Evolutionary conservation across 345 rosid species (phyloP).

Genomic region (Carallia pectinifolia): DNA sequence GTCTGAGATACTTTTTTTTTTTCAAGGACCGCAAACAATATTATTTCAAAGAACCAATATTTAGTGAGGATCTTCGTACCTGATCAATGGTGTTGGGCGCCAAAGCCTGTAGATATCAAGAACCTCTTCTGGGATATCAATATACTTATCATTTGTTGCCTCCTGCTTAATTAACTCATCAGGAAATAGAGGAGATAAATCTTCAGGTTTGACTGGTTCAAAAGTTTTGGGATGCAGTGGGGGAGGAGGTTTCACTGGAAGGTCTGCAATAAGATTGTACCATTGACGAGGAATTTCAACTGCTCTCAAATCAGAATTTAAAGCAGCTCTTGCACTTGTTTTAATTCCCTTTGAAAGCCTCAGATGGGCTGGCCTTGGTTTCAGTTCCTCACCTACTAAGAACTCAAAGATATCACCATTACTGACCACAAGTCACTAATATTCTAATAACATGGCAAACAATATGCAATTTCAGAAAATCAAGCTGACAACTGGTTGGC

Average conservation of each 20-base stretch:
- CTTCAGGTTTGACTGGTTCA: slow-evolving; percentile 68
- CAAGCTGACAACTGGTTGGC: neutral
- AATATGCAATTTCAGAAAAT: neutral
- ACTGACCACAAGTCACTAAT: neutral
- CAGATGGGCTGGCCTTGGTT: slow-evolving; percentile 21
- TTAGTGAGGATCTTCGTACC: slow-evolving; percentile 34
- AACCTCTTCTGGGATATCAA: slow-evolving; percentile 88
- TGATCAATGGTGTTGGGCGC: slow-evolving; percentile 94
- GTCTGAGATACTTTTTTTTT: neutral
- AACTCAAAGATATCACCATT: neutral
- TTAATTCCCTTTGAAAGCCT: slow-evolving; percentile 40
- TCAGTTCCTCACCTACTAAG: slow-evolving; percentile 26
- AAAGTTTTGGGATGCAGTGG: slow-evolving; percentile 73
- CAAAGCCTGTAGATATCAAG: slow-evolving; percentile 75
- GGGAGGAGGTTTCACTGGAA: slow-evolving; percentile 80
- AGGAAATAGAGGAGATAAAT: slow-evolving; percentile 76
- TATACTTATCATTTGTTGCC: slow-evolving; percentile 56
- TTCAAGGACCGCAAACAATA: neutral
- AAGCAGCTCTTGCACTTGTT: slow-evolving; percentile 42
- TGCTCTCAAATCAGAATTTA: slow-evolving; percentile 22
- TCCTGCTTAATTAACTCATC: slow-evolving; percentile 86
- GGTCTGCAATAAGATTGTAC: slow-evolving; percentile 83
- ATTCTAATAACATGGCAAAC: neutral
- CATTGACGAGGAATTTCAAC: slow-evolving; percentile 59
- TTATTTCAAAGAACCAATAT: neutral